Evolutionary conservation across 1,139 yeast species (phyloP), one percentile per base, ranked within the genome.

Genomic region (Williopsis jadinii): DNA sequence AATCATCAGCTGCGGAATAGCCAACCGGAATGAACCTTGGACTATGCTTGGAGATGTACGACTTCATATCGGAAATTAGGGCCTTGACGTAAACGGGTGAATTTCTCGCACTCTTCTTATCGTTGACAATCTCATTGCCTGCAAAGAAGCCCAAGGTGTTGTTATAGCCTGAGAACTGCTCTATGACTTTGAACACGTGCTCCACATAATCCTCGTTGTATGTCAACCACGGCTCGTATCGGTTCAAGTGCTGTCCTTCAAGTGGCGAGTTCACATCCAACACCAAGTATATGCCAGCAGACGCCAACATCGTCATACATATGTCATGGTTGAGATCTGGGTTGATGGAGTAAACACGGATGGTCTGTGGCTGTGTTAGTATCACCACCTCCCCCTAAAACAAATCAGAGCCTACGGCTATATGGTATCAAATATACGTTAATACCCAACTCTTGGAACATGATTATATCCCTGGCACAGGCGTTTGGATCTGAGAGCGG

Each of bases 1-100:
- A 69, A 56, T 87, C 97, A 62, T 92, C 98, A 2, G 97, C 97
- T 0, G 97, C 97, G 0, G 97, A 84, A 61, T 92, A 92, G 0
- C 98, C 97, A 30, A 92, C 92, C 1, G 97, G 97, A 28, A 92
- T 77, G 11, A 62, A 59, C 47, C 97, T 71, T 13, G 78, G 73
- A 3, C 80, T 63, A 54, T 85, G 76, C 26, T 59, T 53, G 24
- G 64, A 58, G 43, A 88, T 78, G 59, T 84, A 92, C 35, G 66
- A 62, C 60, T 90, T 90, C 66, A 88, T 71, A 63, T 90, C 97
- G 40, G 94, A 71, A 12, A 86, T 71, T 32, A 88, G 71, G 0
- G 88, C 90, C 54, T 88, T 87, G 33, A 90, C 70, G 57, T 78
- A 92, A 2, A 68, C 66, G 1, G 95, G 88, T 0, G 90, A 73